phyloP scores from a whole-genome alignment of 768 basidiomycete genomes.

The Cubamyces sp. region DNA sequence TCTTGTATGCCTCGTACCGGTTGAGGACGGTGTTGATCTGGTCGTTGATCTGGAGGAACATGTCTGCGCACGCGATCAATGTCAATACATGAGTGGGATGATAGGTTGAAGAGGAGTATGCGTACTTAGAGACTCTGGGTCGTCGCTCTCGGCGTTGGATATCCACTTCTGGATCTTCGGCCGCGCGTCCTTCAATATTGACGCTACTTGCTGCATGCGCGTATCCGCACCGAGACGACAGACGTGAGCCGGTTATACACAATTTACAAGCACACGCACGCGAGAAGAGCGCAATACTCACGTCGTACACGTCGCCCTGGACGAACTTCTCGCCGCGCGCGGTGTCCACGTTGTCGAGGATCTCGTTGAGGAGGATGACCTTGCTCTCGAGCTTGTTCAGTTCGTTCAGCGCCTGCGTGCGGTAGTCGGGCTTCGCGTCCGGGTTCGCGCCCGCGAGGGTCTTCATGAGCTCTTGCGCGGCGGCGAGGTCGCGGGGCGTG shows the following conservation, averaged over 20 bases:
- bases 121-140: constrained; percentile 86
- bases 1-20: constrained; percentile 92
- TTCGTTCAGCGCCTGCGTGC: constrained; percentile 84
- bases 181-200: constrained; percentile 76
- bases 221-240: background rate
- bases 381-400: constrained; percentile 95
- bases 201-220: constrained; percentile 78
- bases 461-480: constrained; percentile 98
- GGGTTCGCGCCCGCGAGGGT: constrained; percentile 93
- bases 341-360: constrained; percentile 89
- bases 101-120: background rate
- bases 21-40: constrained; percentile 92
- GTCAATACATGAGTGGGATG: background rate
- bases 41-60: constrained; percentile 95
- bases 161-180: constrained; percentile 99
- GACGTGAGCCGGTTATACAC: too few relatives aligned
- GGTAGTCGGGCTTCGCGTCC: constrained; percentile 92
- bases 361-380: constrained; percentile 93
- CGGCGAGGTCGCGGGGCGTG: constrained; percentile 92
- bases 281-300: constrained; percentile 40
- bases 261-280: background rate
- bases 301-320: constrained; percentile 91
- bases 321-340: constrained; percentile 77
- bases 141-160: constrained; percentile 87
- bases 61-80: constrained; percentile 55